Percentiles rank a stretch among this genome's conserved stretches.
Conservation (phyloP, 78 protist species). For the Dictyostelium capitatum region DNA sequence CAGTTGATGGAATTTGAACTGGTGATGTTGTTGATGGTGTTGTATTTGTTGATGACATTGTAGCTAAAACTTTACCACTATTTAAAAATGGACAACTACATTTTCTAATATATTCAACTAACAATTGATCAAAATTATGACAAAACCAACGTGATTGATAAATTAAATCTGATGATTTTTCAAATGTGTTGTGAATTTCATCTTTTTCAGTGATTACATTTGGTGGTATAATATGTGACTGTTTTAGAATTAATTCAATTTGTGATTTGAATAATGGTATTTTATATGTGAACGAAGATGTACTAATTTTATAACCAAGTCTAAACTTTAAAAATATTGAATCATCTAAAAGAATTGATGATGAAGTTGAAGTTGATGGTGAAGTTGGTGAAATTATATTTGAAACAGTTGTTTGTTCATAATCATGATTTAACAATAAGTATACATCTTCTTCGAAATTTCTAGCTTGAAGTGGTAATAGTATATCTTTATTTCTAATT, state of each 20-base stretch:
- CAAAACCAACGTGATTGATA: neutral
- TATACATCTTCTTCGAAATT: neutral
- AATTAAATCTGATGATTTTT: neutral
- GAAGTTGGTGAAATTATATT: neutral
- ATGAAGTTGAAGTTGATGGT: no score
- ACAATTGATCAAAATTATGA: neutral
- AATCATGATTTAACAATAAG: slow-evolving; percentile 10
- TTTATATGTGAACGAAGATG: neutral
- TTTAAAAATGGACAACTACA: neutral
- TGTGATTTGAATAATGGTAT: neutral
- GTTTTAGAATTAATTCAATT: neutral
- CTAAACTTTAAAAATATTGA: slow-evolving; percentile 5
- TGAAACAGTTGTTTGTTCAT: neutral
- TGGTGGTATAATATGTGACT: neutral
- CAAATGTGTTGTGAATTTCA: neutral
- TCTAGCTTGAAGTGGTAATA: neutral
- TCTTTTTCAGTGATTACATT: neutral
- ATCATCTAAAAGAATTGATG: neutral
- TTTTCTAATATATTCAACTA: neutral
- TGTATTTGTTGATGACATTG: neutral
- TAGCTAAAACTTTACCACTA: neutral
- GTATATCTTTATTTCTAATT: neutral
- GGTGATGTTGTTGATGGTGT: neutral
- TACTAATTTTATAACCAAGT: neutral
- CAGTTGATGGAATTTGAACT: neutral